phyloP scores from a whole-genome alignment of 495 filamentous ascomycete species.

The Aspergillus wentii region DNA sequence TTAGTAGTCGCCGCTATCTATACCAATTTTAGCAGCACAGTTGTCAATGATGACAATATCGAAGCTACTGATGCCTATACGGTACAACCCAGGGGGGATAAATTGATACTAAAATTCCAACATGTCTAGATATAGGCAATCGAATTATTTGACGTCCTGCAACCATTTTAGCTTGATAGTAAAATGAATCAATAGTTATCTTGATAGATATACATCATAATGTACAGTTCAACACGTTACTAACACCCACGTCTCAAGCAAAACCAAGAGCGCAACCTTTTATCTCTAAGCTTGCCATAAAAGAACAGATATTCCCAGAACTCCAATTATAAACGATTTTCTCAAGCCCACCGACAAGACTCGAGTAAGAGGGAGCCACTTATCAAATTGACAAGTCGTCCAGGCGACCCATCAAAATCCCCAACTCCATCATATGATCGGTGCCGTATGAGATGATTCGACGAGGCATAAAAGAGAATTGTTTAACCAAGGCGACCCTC shows the following conservation, averaged over 20 bases:
- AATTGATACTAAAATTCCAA: slow-evolving; percentile 41
- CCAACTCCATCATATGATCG: neutral
- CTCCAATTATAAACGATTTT: neutral
- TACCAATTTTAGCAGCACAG: slow-evolving; percentile 58
- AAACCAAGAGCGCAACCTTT: neutral
- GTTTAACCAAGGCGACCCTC: slow-evolving; percentile 41
- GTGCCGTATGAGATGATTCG: slow-evolving; percentile 9
- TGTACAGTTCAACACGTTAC: slow-evolving; percentile 6
- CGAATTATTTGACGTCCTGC: neutral
- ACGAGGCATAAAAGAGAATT: slow-evolving; percentile 5
- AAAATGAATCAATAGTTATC: neutral
- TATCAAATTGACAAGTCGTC: no score
- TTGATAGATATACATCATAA: neutral
- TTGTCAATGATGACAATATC: slow-evolving; percentile 52
- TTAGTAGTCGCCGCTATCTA: slow-evolving; percentile 53
- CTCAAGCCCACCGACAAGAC: neutral
- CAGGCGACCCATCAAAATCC: no score
- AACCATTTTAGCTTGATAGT: neutral
- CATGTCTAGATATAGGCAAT: slow-evolving; percentile 8
- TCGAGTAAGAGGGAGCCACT: no score
- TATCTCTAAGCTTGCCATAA: neutral
- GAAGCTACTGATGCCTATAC: slow-evolving; percentile 66
- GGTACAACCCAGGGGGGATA: slow-evolving; percentile 47
- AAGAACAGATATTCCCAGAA: slow-evolving; percentile 1
- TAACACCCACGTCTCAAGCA: slow-evolving; percentile 1